A percentile compares a stretch with the other conserved stretches of the same genome.
Conservation (phyloP, 1,284 basidiomycete species). For the Hypsizygus ulmarius region DNA sequence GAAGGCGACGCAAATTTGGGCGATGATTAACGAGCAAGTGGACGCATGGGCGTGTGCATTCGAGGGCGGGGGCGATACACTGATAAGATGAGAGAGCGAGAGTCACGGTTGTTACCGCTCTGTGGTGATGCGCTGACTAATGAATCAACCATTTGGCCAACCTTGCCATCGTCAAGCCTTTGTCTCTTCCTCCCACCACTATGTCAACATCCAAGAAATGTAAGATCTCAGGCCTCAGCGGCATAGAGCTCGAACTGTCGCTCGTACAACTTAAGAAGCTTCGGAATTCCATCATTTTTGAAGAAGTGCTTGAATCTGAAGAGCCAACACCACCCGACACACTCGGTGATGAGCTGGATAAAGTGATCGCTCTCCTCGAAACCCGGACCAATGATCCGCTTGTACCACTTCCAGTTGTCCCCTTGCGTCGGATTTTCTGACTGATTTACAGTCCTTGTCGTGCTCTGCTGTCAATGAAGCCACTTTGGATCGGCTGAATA, state of each 20-base stretch:
- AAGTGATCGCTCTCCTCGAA: constrained; percentile 3
- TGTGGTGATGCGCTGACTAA: neutral
- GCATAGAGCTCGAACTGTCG: constrained; percentile 7
- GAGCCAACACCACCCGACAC: too few relatives aligned
- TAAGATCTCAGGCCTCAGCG: constrained; percentile 8
- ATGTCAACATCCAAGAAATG: neutral
- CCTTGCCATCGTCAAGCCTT: too few relatives aligned
- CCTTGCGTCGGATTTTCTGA: neutral
- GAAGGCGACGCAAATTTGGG: too few relatives aligned
- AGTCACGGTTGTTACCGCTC: too few relatives aligned
- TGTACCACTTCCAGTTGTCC: constrained; percentile 4
- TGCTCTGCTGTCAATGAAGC: constrained; percentile 4
- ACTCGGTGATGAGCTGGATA: constrained; percentile 4
- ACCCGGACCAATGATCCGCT: constrained; percentile 2
- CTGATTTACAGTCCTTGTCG: constrained; percentile 2
- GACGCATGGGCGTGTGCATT: too few relatives aligned
- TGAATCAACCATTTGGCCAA: neutral
- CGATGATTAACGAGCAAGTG: too few relatives aligned
- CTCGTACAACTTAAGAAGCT: constrained; percentile 7
- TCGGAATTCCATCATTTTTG: constrained; percentile 5
- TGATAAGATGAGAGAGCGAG: too few relatives aligned
- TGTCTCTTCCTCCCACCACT: neutral
- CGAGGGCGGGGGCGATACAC: too few relatives aligned
- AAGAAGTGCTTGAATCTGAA: constrained; percentile 7
- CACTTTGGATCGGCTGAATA: constrained; percentile 2